Percentiles rank a stretch among this genome's conserved stretches.
phyloP scores from a whole-genome alignment of 768 basidiomycete genomes.

The Cystofilobasidium ferigula region DNA sequence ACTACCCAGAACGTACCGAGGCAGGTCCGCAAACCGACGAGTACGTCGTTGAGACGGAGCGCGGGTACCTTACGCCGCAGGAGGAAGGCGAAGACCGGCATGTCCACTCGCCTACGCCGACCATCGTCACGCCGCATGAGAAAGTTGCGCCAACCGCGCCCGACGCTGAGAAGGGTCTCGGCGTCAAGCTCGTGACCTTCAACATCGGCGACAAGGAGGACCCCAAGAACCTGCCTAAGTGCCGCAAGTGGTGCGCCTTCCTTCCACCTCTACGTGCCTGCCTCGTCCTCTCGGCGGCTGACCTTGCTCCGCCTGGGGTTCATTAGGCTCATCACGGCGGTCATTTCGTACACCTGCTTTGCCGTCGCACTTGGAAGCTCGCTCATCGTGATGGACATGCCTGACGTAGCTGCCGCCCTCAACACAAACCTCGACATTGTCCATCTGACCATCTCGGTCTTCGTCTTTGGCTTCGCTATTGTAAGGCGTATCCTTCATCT shows the following conservation, averaged over 20 bases:
- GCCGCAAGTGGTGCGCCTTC: slow-evolving; percentile 4
- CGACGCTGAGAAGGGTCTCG: slow-evolving; percentile 14
- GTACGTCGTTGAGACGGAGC: slow-evolving; percentile 6
- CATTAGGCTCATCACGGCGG: slow-evolving; percentile 24
- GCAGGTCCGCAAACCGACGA: slow-evolving; percentile 2
- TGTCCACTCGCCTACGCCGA: slow-evolving; percentile 1
- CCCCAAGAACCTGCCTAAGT: not conserved
- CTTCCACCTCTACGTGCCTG: no score
- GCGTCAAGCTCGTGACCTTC: slow-evolving; percentile 20
- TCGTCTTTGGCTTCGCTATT: slow-evolving; percentile 31
- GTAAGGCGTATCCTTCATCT: slow-evolving; percentile 5
- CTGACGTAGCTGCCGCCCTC: slow-evolving; percentile 26
- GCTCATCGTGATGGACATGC: slow-evolving; percentile 28
- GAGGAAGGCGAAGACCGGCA: slow-evolving; percentile 3
- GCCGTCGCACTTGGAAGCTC: slow-evolving; percentile 29
- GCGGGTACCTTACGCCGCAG: not conserved
- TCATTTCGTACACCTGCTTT: slow-evolving; percentile 30
- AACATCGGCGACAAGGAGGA: slow-evolving; percentile 1
- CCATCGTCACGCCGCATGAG: not conserved
- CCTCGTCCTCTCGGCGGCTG: not conserved
- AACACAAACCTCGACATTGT: slow-evolving; percentile 12
- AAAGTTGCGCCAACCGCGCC: not conserved
- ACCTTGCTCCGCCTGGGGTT: not conserved
- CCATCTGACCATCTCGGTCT: slow-evolving; percentile 1
- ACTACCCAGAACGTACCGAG: slow-evolving; percentile 7